These are phyloP conservation scores for Prunella vulgaris DNA, from an alignment of 257 asterid genomes.

Conservation along the genomic window DNA sequence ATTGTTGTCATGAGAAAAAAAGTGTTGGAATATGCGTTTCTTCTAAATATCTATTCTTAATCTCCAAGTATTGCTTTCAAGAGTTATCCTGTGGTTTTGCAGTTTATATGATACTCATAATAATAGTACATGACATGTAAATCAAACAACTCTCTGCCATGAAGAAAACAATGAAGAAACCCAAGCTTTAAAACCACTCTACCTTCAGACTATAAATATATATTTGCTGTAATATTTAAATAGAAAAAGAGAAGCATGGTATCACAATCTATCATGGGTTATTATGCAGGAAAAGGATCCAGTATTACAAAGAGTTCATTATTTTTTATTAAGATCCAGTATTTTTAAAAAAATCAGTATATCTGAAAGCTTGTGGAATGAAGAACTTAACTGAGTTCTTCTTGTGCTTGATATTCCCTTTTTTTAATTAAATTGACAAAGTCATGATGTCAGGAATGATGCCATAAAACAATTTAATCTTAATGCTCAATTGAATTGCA, in stretches of 20 bases:
- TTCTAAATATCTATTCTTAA: background rate
- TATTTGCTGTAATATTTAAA: too few relatives aligned
- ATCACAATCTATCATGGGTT: too few relatives aligned
- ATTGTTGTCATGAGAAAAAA: background rate
- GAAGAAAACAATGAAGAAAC: too few relatives aligned
- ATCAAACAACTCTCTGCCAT: too few relatives aligned
- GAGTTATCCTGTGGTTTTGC: background rate
- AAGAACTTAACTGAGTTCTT: background rate
- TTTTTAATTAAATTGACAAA: background rate
- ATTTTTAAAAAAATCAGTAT: background rate
- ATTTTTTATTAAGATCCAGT: background rate
- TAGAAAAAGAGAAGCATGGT: too few relatives aligned
- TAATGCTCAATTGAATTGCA: background rate
- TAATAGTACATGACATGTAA: too few relatives aligned
- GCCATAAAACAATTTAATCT: background rate
- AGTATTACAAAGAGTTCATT: background rate
- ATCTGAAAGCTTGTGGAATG: conserved; percentile 8
- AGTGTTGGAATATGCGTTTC: background rate
- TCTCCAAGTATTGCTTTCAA: background rate
- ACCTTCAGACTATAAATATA: too few relatives aligned
- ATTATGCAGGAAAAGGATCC: too few relatives aligned
- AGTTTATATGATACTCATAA: background rate
- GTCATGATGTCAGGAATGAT: conserved; percentile 8
- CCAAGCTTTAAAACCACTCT: too few relatives aligned
- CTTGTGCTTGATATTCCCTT: background rate